Percentiles rank a stretch among this genome's conserved stretches.
phyloP scores from a whole-genome alignment of 768 basidiomycete species.

The Collybia nuda region DNA sequence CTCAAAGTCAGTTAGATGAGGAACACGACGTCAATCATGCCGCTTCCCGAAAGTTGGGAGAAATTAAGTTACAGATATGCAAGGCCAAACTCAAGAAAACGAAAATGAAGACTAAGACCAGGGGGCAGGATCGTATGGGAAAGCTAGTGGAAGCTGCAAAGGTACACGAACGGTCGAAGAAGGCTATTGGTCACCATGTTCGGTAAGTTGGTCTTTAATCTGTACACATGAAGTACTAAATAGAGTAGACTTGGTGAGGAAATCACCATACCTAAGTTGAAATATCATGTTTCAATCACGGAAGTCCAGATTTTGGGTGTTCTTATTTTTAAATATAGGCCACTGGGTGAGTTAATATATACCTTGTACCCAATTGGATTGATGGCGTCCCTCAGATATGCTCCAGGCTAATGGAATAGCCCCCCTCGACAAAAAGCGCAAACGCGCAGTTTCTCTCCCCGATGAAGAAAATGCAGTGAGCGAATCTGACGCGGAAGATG shows the following conservation, averaged over 20 bases:
- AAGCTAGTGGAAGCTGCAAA: not conserved
- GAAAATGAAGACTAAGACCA: too few relatives aligned
- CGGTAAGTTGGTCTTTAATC: not conserved
- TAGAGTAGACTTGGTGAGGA: not conserved
- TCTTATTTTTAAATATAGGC: conserved; percentile 3
- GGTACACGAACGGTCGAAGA: conserved; percentile 6
- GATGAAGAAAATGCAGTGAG: too few relatives aligned
- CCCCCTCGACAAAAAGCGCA: not conserved
- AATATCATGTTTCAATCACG: too few relatives aligned
- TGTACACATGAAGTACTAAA: not conserved
- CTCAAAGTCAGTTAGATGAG: too few relatives aligned
- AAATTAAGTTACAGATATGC: too few relatives aligned
- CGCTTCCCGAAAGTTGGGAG: too few relatives aligned
- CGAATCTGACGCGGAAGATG: too few relatives aligned
- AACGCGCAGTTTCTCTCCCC: not conserved
- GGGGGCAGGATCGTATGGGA: too few relatives aligned
- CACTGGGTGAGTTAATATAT: not conserved
- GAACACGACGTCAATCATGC: too few relatives aligned
- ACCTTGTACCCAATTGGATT: too few relatives aligned
- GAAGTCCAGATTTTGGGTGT: not conserved
- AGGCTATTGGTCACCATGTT: not conserved
- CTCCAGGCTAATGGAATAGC: conserved; percentile 3
- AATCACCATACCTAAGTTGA: not conserved
- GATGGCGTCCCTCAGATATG: not conserved
- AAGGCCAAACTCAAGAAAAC: too few relatives aligned